Percentiles rank a stretch among this genome's conserved stretches.
Conservation (phyloP, 2,329 filamentous ascomycete species). For the Bipolaris bicolor region DNA sequence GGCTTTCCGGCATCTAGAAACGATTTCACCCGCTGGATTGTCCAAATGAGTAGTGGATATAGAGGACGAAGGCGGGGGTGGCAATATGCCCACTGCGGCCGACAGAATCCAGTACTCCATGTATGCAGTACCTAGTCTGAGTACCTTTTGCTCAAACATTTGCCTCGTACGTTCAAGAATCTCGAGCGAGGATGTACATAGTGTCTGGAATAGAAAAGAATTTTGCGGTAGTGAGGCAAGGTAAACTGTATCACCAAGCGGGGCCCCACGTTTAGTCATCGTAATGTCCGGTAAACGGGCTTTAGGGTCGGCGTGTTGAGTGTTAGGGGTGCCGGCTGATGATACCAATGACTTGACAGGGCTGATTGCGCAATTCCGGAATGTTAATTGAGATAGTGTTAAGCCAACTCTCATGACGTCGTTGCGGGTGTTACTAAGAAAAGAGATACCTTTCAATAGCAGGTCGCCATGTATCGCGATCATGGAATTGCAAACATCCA, state of each 20-base stretch:
- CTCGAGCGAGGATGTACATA: constrained; percentile 35
- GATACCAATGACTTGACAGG: constrained; percentile 12
- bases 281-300: constrained; percentile 10
- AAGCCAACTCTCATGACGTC: constrained; percentile 39
- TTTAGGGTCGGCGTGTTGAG: constrained; percentile 12
- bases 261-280: constrained; percentile 1
- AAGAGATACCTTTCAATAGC: constrained; percentile 25
- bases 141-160: constrained; percentile 43
- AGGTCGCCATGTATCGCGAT: constrained; percentile 34
- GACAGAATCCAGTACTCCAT: constrained; percentile 46
- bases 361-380: constrained; percentile 30
- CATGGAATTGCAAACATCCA: constrained; percentile 38
- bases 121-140: constrained; percentile 45
- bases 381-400: constrained; percentile 34
- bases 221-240: constrained; percentile 31
- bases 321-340: constrained; percentile 1
- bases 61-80: constrained; percentile 22
- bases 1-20: constrained; percentile 32
- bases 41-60: constrained; percentile 28
- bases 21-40: constrained; percentile 22
- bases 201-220: constrained; percentile 34
- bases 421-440: constrained; percentile 38
- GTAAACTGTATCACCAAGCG: constrained; percentile 10
- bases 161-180: constrained; percentile 39
- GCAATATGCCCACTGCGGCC: constrained; percentile 41